These are phyloP conservation scores for Globisporangium paroecandrum DNA, from an alignment of 352 stramenopile genomes.

Conservation along the genomic window DNA sequence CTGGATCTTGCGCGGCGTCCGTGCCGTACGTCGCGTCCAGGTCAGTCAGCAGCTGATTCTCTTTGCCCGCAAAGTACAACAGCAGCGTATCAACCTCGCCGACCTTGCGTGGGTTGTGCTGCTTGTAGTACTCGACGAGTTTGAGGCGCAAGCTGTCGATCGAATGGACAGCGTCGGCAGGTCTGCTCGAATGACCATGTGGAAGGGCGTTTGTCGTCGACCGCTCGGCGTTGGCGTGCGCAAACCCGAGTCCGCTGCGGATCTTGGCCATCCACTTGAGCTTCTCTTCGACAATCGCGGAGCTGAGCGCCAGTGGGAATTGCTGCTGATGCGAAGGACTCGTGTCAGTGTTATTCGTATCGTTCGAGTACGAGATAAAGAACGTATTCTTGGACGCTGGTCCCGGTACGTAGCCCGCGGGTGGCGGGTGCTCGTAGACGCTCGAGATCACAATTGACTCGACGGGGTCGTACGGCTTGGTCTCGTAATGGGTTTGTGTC, in stretches of 20 bases:
- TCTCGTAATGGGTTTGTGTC: conserved; percentile 37
- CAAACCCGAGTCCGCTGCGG: conserved; percentile 35
- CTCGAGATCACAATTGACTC: conserved; percentile 40
- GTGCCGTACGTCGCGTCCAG: conserved; percentile 67
- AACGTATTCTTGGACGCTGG: conserved; percentile 15
- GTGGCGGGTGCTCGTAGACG: conserved; percentile 39
- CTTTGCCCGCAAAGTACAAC: conserved; percentile 52
- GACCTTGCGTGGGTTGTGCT: conserved; percentile 87
- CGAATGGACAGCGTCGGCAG: neutral
- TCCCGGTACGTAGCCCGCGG: conserved; percentile 6
- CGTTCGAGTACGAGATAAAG: conserved; percentile 15
- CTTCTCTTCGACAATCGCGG: conserved; percentile 39
- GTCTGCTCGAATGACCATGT: neutral
- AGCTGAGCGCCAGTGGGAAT: conserved; percentile 31
- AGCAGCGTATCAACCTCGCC: conserved; percentile 74
- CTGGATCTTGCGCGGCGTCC: conserved; percentile 28
- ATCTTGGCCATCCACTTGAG: conserved; percentile 57
- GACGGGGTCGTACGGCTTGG: conserved; percentile 31
- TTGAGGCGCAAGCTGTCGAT: conserved; percentile 29
- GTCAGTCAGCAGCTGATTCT: conserved; percentile 51
- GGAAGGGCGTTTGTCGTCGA: neutral
- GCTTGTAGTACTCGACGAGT: conserved; percentile 88
- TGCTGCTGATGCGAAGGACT: neutral
- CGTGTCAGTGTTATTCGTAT: neutral
- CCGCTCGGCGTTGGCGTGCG: conserved; percentile 15